Conservation (phyloP, 2,329 filamentous ascomycete genomes). For the Diaporthe velutina region DNA sequence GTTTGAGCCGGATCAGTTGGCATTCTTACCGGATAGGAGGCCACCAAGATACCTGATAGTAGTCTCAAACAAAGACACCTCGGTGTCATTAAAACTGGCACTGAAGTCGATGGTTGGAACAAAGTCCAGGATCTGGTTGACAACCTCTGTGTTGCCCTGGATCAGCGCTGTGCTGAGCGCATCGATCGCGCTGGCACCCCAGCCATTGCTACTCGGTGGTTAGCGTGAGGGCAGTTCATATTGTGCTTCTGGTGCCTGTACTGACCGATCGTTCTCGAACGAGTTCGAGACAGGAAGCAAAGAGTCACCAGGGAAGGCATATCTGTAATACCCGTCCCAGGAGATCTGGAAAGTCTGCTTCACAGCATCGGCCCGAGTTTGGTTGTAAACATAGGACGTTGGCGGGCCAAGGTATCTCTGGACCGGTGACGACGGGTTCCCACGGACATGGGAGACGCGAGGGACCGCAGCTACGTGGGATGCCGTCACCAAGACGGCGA, state of each 20-base stretch:
- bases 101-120: slow-evolving; percentile 78
- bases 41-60: slow-evolving; percentile 90
- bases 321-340: slow-evolving; percentile 79
- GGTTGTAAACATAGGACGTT: slow-evolving; percentile 48
- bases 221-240: slow-evolving; percentile 34
- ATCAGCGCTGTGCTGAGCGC: slow-evolving; percentile 83
- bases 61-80: slow-evolving; percentile 87
- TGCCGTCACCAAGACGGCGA: slow-evolving; percentile 29
- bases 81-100: slow-evolving; percentile 51
- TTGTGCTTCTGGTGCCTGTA: slow-evolving; percentile 1
- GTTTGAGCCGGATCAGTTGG: no score
- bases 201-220: slow-evolving; percentile 74
- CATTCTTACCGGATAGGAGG: slow-evolving; percentile 73
- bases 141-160: slow-evolving; percentile 77
- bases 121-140: slow-evolving; percentile 78
- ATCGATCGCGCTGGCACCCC: slow-evolving; percentile 88
- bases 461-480: slow-evolving; percentile 39
- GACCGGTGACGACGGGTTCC: neutral
- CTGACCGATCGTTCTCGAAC: slow-evolving; percentile 77
- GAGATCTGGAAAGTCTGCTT: slow-evolving; percentile 77
- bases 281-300: slow-evolving; percentile 76
- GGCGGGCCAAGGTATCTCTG: slow-evolving; percentile 33
- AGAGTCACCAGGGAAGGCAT: slow-evolving; percentile 84
- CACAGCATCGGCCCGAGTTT: slow-evolving; percentile 68
- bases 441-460: slow-evolving; percentile 21